These are phyloP conservation scores for Chaetomium sp. DNA, from an alignment of 2,329 filamentous ascomycete species.

Conservation along the genomic window DNA sequence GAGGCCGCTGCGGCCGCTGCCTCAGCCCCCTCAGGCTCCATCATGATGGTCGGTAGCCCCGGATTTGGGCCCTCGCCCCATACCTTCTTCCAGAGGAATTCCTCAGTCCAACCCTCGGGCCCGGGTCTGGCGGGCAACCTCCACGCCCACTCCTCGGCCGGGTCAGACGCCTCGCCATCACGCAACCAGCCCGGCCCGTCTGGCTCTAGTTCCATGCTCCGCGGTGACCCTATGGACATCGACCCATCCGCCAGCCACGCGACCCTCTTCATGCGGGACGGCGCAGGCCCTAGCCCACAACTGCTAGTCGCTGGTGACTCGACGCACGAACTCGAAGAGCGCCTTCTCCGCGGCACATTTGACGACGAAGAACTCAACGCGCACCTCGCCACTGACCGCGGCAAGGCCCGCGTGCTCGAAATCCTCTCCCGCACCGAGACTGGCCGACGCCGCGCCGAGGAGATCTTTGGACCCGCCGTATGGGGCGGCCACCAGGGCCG, in stretches of 20 bases:
- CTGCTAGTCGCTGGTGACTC: constrained; percentile 37
- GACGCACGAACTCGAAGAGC: constrained; percentile 43
- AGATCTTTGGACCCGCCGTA: constrained; percentile 44
- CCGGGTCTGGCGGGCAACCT: constrained; percentile 30
- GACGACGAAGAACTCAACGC: constrained; percentile 39
- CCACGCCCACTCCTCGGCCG: constrained; percentile 30
- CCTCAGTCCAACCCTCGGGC: constrained; percentile 33
- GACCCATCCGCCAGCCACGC: constrained; percentile 36
- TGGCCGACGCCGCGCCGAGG: constrained; percentile 44
- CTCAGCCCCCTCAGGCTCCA: constrained; percentile 22
- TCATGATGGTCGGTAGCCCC: constrained; percentile 28
- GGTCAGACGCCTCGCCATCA: constrained; percentile 30
- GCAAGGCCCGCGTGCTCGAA: constrained; percentile 46
- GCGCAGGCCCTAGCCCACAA: constrained; percentile 35
- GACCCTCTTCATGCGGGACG: constrained; percentile 35
- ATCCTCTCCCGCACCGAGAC: constrained; percentile 45
- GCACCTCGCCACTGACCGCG: constrained; percentile 35
- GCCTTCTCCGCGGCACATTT: constrained; percentile 39
- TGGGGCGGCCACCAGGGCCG: constrained; percentile 32
- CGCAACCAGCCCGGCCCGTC: constrained; percentile 27
- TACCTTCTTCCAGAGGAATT: constrained; percentile 31
- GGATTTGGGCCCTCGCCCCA: constrained; percentile 29
- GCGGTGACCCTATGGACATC: constrained; percentile 35
- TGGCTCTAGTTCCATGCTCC: constrained; percentile 21
- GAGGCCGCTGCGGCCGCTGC: constrained; percentile 42